Evolutionary conservation across 176 grass and related monocot genomes (phyloP), one percentile per base, ranked within the genome.

Genomic region (Oryza australiensis): DNA sequence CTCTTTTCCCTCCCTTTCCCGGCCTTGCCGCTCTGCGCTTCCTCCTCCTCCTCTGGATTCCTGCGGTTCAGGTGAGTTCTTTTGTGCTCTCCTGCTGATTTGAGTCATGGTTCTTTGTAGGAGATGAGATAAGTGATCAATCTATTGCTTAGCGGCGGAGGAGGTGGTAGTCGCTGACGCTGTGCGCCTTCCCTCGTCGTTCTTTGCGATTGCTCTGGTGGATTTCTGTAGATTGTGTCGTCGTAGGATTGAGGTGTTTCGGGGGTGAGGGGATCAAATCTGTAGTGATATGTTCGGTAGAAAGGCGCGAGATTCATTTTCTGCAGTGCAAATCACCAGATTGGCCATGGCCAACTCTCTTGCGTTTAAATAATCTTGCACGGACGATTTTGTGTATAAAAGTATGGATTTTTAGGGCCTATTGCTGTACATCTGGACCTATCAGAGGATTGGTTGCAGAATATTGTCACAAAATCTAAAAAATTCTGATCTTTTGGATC

Each of bases 11-110:
- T 55, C 20, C 20, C 4, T 14, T 5, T 4, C 43, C 45, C 2
- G n/a, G n/a, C n/a, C n/a, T n/a, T n/a, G n/a, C 45, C 45, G 3
- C 45, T 2, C 41, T 12, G 8, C 9, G 8, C 46, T 7, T 20
- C 5, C 67, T 3, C 38, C 38, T 23, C 40, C 5, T 18, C 2
- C 9, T 12, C 68, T 53, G 27, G 26, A 15, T 46, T 78, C 55
- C 78, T 12, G 22, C 41, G 9, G 28, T 18, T 32, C 12, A 71
- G 66, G 84, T 86, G 68, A 66, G 84, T 73, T 86, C 68, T 73
- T 15, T 30, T 12, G 7, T 34, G 16, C 2, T 3, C 20, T 57
- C 53, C 6, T 48, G 12, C 24, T 43, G 16, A 0, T 33, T 40
- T 10, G 26, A 14, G 27, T 45, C 16, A 37, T 3, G 8, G 0